Conservation (phyloP, 139 green algal species). For the Ostreobium quekettii region DNA sequence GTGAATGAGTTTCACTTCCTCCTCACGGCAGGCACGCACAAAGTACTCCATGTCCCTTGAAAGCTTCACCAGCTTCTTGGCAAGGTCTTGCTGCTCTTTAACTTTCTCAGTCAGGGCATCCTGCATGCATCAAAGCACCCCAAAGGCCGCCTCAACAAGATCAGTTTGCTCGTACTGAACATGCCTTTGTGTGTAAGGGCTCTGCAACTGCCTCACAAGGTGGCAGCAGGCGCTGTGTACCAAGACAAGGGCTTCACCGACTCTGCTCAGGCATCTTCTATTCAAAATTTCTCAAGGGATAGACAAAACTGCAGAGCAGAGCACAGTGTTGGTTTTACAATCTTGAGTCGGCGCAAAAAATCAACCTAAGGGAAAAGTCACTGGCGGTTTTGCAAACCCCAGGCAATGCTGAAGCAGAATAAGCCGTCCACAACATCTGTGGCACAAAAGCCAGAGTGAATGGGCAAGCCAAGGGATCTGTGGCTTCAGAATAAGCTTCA, state of each 20-base stretch:
- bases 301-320: no score
- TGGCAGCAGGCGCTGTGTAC: neutral
- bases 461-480: no score
- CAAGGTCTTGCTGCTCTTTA: conserved; percentile 69
- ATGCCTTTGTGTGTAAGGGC: neutral
- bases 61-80: conserved; percentile 63
- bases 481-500: no score
- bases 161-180: no score
- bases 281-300: neutral
- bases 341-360: no score
- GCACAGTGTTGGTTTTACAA: no score
- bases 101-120: conserved; percentile 55
- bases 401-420: no score
- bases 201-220: conserved; percentile 9
- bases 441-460: no score
- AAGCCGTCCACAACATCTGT: no score
- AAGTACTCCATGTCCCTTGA: conserved; percentile 87
- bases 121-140: conserved; percentile 24
- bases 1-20: conserved; percentile 69
- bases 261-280: neutral
- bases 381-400: no score
- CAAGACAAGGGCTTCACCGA: neutral
- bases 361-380: no score
- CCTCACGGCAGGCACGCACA: conserved; percentile 85
- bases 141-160: conserved; percentile 22